These are phyloP conservation scores for Penicillium ochrochloron DNA, from an alignment of 495 filamentous ascomycete genomes.

Conservation along the genomic window DNA sequence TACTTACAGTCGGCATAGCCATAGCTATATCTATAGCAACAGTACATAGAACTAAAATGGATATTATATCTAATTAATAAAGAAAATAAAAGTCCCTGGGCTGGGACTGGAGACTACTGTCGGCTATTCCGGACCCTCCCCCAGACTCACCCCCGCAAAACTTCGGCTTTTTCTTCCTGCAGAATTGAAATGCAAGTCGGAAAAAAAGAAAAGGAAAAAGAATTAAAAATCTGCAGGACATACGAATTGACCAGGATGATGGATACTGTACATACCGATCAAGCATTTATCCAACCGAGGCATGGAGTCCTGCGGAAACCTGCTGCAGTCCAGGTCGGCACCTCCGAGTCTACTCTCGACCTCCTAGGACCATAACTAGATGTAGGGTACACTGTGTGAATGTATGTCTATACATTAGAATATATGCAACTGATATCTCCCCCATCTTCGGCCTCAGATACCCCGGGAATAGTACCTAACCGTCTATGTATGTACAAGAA, in stretches of 20 bases:
- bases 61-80: not conserved
- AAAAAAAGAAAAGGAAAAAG: not conserved
- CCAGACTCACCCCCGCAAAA: constrained; percentile 4
- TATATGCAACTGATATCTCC: not conserved
- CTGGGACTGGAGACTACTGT: not conserved
- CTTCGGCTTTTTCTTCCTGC: not conserved
- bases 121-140: not conserved
- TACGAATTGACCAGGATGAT: not conserved
- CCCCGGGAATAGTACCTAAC: not conserved
- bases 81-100: not conserved
- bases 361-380: no score
- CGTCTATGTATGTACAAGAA: not conserved
- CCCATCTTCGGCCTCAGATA: not conserved
- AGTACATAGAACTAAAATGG: no score
- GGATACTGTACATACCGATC: no score
- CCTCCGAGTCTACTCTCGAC: not conserved
- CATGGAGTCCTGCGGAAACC: not conserved
- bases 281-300: constrained; percentile 30
- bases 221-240: not conserved
- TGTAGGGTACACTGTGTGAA: not conserved
- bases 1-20: no score
- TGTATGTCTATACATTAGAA: not conserved
- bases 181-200: not conserved
- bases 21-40: no score
- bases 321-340: not conserved